A percentile compares a stretch with the other conserved stretches of the same genome.
These are phyloP conservation scores for Carnegiea gigantea DNA, from an alignment of 179 eudicot species.

Conservation along the genomic window DNA sequence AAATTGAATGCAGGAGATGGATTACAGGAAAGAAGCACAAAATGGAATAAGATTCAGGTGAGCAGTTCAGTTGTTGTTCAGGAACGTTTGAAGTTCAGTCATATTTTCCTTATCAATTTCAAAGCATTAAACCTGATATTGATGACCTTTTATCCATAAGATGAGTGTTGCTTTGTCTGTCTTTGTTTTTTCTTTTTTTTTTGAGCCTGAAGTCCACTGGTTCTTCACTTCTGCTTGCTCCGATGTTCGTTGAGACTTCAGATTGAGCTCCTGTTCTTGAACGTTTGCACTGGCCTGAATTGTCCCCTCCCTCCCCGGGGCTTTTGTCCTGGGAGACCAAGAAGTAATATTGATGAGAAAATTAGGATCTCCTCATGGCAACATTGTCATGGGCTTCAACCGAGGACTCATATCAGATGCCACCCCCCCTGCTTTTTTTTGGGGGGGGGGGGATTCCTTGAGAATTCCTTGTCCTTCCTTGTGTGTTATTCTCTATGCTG, in stretches of 20 bases:
- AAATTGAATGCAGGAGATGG: slow-evolving; percentile 99
- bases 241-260: background rate
- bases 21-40: slow-evolving; percentile 81
- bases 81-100: background rate
- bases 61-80: slow-evolving; percentile 13
- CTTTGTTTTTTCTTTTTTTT: background rate
- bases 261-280: background rate
- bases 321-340: background rate
- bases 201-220: background rate
- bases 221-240: background rate
- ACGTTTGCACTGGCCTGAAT: background rate
- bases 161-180: background rate
- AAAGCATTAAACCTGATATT: background rate
- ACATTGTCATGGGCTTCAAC: no score
- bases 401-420: no score
- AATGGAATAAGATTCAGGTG: slow-evolving; percentile 89
- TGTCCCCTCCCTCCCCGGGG: no score
- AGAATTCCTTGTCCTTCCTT: no score
- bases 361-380: background rate
- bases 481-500: no score
- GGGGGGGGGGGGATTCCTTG: no score
- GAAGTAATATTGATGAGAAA: background rate
- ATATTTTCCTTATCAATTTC: background rate
- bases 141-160: background rate
- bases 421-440: no score